A percentile compares a stretch with the other conserved stretches of the same genome.
Evolutionary conservation across 2,329 filamentous ascomycete species (phyloP).

Genomic region (Clonostachys rosea): DNA sequence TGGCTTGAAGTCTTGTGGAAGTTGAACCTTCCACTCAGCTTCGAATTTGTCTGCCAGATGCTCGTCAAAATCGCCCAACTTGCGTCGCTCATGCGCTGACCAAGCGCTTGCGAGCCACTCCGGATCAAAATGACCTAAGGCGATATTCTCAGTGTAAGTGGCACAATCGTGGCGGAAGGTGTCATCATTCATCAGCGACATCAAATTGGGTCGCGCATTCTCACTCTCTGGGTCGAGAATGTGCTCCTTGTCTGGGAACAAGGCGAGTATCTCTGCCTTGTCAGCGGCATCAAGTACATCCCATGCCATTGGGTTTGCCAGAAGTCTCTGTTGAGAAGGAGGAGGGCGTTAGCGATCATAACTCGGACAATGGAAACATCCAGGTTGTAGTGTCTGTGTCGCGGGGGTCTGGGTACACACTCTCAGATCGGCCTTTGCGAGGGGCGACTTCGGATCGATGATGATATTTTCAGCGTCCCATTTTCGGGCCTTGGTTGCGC

Average conservation of each 20-base stretch:
- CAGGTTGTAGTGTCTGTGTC: constrained; percentile 26
- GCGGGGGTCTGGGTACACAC: constrained; percentile 21
- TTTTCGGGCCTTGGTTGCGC: constrained; percentile 7
- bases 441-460: constrained; percentile 27
- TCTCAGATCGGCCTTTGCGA: constrained; percentile 29
- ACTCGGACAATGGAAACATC: constrained; percentile 17
- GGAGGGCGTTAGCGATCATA: background rate
- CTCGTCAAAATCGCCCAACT: constrained; percentile 43
- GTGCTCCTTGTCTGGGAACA: constrained; percentile 30
- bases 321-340: constrained; percentile 18
- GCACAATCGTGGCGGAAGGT: constrained; percentile 41
- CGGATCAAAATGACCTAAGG: constrained; percentile 42
- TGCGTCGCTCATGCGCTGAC: constrained; percentile 42
- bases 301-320: constrained; percentile 32
- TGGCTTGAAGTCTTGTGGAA: constrained; percentile 25
- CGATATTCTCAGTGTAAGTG: constrained; percentile 38
- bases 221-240: constrained; percentile 26
- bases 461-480: constrained; percentile 28
- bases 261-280: constrained; percentile 24
- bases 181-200: constrained; percentile 37
- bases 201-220: constrained; percentile 32
- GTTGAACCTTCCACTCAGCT: constrained; percentile 38
- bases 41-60: constrained; percentile 38
- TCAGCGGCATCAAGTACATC: constrained; percentile 24
- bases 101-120: constrained; percentile 49